These are phyloP conservation scores for Thinopyrum obtusiflorum DNA, from an alignment of 202 grass and related monocot species.

Conservation along the genomic window DNA sequence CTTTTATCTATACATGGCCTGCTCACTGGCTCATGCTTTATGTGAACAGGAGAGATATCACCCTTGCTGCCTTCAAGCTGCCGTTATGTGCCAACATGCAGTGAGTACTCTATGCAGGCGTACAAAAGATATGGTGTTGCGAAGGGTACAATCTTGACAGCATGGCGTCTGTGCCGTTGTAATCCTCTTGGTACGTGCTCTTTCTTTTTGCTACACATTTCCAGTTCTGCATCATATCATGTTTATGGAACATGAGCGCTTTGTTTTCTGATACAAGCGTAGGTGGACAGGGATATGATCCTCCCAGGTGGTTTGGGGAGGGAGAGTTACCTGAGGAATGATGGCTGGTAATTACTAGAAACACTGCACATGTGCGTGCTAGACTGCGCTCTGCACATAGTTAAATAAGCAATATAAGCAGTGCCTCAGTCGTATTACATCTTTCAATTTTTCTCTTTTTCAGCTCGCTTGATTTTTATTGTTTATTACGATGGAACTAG, in stretches of 20 bases:
- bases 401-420: background rate
- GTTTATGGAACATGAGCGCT: background rate
- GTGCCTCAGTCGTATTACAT: background rate
- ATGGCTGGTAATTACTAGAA: constrained; percentile 30
- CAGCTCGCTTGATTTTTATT: background rate
- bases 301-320: constrained; percentile 87
- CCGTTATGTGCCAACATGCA: constrained; percentile 84
- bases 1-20: constrained; percentile 14
- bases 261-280: constrained; percentile 15
- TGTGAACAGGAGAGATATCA: constrained; percentile 75
- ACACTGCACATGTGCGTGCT: background rate
- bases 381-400: background rate
- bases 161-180: constrained; percentile 79
- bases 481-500: background rate
- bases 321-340: constrained; percentile 44
- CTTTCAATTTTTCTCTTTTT: background rate
- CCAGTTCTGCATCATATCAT: background rate
- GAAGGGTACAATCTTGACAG: constrained; percentile 77
- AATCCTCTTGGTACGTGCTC: constrained; percentile 70
- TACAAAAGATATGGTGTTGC: constrained; percentile 70
- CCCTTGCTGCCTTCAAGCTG: constrained; percentile 75
- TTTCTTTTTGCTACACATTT: constrained; percentile 14
- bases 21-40: constrained; percentile 7
- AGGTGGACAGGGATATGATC: constrained; percentile 95
- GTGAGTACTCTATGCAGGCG: constrained; percentile 82